Evolutionary conservation across 306 rosid species (phyloP).

Genomic region (Prunus mira): DNA sequence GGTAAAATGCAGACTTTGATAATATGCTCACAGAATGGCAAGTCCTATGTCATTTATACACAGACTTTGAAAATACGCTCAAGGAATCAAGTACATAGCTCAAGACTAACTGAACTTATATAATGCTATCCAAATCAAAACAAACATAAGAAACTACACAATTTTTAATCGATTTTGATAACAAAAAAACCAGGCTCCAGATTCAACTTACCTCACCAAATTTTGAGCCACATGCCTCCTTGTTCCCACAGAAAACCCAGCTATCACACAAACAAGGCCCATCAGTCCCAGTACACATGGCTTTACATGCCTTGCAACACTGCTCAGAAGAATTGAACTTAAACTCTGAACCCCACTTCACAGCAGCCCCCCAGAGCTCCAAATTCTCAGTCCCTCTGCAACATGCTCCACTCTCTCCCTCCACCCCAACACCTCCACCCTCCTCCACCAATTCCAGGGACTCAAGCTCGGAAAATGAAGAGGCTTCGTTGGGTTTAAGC

Average conservation of each 20-base stretch:
- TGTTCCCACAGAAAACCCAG: constrained; percentile 86
- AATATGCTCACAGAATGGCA: not conserved
- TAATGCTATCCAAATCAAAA: not conserved
- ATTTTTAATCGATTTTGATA: not conserved
- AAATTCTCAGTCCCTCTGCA: constrained; percentile 71
- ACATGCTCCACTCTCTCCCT: constrained; percentile 38
- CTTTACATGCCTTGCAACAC: constrained; percentile 83
- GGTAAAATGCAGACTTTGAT: too few relatives aligned
- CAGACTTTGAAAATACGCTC: not conserved
- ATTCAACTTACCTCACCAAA: constrained; percentile 70
- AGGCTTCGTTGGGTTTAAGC: constrained; percentile 24
- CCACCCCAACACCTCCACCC: constrained; percentile 12
- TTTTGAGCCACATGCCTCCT: constrained; percentile 64
- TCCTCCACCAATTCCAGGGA: constrained; percentile 24
- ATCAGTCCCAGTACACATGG: constrained; percentile 79
- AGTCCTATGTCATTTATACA: too few relatives aligned
- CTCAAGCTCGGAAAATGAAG: constrained; percentile 20
- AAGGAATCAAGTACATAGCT: not conserved
- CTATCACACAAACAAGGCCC: constrained; percentile 92
- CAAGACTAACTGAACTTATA: not conserved
- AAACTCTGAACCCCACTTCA: constrained; percentile 93
- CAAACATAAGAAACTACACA: not conserved
- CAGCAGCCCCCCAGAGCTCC: constrained; percentile 93
- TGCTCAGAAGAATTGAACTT: constrained; percentile 61
- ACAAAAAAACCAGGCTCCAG: not conserved